A percentile compares a stretch with the other conserved stretches of the same genome.
These are phyloP conservation scores for Neurospora sp. DNA, from an alignment of 495 filamentous ascomycete genomes.

Conservation along the genomic window DNA sequence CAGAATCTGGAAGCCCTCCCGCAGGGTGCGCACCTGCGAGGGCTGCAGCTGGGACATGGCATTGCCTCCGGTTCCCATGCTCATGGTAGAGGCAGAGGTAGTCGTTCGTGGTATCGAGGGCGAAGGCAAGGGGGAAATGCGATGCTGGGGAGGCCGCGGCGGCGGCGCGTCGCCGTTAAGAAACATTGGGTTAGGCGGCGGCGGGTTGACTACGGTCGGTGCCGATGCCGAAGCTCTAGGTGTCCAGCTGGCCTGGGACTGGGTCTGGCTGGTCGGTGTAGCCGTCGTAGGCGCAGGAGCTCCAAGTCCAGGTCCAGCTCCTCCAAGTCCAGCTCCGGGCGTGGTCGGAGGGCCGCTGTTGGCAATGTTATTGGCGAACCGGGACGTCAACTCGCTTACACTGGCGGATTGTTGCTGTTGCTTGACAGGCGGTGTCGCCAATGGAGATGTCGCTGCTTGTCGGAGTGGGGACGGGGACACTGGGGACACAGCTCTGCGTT, in stretches of 20 bases:
- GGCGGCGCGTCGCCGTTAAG: neutral
- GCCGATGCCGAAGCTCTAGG: neutral
- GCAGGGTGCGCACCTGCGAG: constrained; percentile 60
- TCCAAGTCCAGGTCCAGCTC: neutral
- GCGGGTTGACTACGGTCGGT: neutral
- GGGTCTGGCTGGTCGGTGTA: constrained; percentile 28
- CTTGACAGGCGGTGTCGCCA: constrained; percentile 32
- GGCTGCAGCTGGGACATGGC: constrained; percentile 54
- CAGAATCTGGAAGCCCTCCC: constrained; percentile 79
- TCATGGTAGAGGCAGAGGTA: constrained; percentile 6
- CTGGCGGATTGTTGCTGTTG: constrained; percentile 17
- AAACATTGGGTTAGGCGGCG: neutral
- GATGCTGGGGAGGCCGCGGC: neutral
- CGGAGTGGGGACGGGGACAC: constrained; percentile 37
- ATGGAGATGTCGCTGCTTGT: constrained; percentile 34
- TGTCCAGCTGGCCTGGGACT: neutral
- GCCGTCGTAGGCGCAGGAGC: neutral
- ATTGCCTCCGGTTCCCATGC: constrained; percentile 26
- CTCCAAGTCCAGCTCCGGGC: neutral
- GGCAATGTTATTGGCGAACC: neutral
- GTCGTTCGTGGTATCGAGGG: constrained; percentile 6
- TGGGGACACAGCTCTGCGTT: constrained; percentile 35
- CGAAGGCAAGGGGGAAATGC: neutral
- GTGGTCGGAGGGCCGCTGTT: neutral
- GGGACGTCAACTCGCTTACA: neutral